These are phyloP conservation scores for Rubia yunnanensis DNA, from an alignment of 257 asterid genomes.

Conservation along the genomic window DNA sequence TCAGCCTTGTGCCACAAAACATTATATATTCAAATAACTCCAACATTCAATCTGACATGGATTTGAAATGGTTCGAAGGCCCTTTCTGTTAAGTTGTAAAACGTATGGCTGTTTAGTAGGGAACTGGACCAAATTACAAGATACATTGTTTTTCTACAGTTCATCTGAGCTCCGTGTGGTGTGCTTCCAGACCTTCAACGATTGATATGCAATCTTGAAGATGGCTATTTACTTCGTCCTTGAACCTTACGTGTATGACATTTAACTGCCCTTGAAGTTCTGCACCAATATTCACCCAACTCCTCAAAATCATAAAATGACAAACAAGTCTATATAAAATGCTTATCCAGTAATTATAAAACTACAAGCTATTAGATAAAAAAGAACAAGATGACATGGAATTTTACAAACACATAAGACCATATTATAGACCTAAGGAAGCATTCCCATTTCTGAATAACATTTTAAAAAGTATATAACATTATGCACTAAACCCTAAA, in stretches of 20 bases:
- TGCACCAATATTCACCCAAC: conserved; percentile 26
- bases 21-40: conserved; percentile 1
- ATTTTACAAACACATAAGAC: neutral
- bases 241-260: conserved; percentile 53
- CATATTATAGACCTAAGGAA: neutral
- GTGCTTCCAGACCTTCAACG: conserved; percentile 67
- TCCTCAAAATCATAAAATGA: conserved; percentile 15
- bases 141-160: conserved; percentile 64
- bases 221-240: conserved; percentile 59
- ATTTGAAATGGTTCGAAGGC: neutral
- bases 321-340: conserved; percentile 4
- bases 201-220: conserved; percentile 46
- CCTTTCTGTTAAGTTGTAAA: neutral
- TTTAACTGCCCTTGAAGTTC: conserved; percentile 64
- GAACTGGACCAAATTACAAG: conserved; percentile 6
- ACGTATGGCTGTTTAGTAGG: neutral
- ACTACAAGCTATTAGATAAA: neutral
- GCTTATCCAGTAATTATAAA: neutral
- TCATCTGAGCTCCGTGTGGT: conserved; percentile 55
- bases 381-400: neutral
- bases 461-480: neutral
- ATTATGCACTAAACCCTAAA: neutral
- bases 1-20: too few relatives aligned
- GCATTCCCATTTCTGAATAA: neutral
- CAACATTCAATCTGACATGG: neutral